Percentiles rank a stretch among this genome's conserved stretches.
These are phyloP conservation scores for Chiua virens DNA, from an alignment of 768 basidiomycete species.

Conservation along the genomic window DNA sequence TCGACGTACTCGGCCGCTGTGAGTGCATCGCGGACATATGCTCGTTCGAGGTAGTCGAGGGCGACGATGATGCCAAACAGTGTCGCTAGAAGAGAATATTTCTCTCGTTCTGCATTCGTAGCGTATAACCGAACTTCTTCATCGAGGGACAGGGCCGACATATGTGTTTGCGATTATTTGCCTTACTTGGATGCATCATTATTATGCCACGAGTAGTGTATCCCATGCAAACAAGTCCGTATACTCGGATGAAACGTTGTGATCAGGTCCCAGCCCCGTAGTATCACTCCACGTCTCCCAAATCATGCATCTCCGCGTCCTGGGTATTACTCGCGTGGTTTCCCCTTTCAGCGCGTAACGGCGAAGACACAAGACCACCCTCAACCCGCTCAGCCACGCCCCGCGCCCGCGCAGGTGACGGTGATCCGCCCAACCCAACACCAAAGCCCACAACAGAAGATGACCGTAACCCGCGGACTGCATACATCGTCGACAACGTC, in stretches of 20 bases:
- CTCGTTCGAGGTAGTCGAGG: conserved; percentile 92
- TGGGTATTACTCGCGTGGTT: not conserved
- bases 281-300: conserved; percentile 24
- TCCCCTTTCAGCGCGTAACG: not conserved
- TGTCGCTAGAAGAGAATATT: conserved; percentile 83
- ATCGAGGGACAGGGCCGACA: conserved; percentile 64
- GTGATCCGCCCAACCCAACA: conserved; percentile 19
- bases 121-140: conserved; percentile 90
- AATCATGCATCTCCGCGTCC: conserved; percentile 3
- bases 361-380: not conserved
- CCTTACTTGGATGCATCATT: no score
- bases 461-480: conserved; percentile 54
- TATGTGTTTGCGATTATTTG: not conserved
- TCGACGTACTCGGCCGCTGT: conserved; percentile 81
- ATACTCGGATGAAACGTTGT: no score
- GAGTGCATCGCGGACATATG: conserved; percentile 92
- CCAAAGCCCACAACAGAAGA: conserved; percentile 32
- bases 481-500: conserved; percentile 62
- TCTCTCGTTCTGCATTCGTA: conserved; percentile 87
- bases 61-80: conserved; percentile 90
- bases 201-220: no score
- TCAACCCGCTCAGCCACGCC: not conserved
- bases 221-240: no score
- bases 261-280: no score
- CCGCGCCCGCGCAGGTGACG: conserved; percentile 9